Conservation (phyloP, 75 land plant genomes). For the Pseudotsuga menziesii region DNA sequence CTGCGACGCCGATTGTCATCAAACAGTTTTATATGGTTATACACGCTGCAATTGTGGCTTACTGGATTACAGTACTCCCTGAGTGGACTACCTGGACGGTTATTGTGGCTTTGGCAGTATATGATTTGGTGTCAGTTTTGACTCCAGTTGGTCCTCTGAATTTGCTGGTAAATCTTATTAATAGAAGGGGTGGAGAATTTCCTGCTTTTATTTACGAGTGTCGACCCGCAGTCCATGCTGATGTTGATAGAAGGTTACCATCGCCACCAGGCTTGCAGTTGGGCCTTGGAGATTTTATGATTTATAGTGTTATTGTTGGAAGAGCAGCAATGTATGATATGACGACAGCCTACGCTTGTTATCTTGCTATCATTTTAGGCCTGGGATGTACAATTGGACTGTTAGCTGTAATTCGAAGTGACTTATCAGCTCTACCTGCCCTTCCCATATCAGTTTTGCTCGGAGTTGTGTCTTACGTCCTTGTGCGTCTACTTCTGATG, state of each 20-base stretch:
- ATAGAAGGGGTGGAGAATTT: slow-evolving; percentile 55
- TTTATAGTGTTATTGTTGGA: slow-evolving; percentile 85
- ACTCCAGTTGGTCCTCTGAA: slow-evolving; percentile 76
- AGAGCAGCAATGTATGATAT: slow-evolving; percentile 92
- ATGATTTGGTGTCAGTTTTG: slow-evolving; percentile 78
- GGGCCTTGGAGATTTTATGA: slow-evolving; percentile 84
- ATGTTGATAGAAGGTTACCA: neutral
- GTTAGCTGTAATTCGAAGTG: slow-evolving; percentile 48
- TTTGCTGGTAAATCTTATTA: slow-evolving; percentile 65
- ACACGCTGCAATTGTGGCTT: slow-evolving; percentile 54
- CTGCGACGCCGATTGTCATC: slow-evolving; percentile 50
- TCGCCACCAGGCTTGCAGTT: slow-evolving; percentile 44
- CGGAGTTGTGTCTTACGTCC: slow-evolving; percentile 71
- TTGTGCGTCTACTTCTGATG: slow-evolving; percentile 72
- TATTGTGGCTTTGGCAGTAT: slow-evolving; percentile 68
- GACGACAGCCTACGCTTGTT: slow-evolving; percentile 86
- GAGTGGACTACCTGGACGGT: slow-evolving; percentile 90
- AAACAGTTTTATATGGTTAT: slow-evolving; percentile 58
- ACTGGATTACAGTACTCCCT: slow-evolving; percentile 64
- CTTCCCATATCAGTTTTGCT: slow-evolving; percentile 72
- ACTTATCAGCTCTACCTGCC: slow-evolving; percentile 49
- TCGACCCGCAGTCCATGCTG: slow-evolving; percentile 34
- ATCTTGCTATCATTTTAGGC: slow-evolving; percentile 77
- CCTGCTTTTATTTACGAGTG: slow-evolving; percentile 80
- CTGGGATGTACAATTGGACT: slow-evolving; percentile 71